phyloP scores from a whole-genome alignment of 345 rosid genomes.

The Ceriops zippeliana region DNA sequence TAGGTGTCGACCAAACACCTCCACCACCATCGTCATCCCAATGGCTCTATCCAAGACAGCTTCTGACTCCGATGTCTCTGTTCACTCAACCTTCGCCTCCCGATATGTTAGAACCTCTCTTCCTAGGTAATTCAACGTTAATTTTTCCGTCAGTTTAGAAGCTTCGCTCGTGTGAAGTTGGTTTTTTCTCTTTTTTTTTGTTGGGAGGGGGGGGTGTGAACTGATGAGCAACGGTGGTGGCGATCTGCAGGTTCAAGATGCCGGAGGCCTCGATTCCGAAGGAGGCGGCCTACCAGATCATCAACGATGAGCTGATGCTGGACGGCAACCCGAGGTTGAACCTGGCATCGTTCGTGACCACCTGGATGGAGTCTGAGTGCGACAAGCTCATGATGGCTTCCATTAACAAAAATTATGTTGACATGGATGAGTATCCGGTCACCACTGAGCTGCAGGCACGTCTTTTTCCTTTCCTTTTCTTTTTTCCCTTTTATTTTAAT shows the following conservation, averaged over 20 bases:
- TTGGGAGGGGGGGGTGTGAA: too few relatives aligned
- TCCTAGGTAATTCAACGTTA: conserved; percentile 7
- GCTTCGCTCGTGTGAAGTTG: too few relatives aligned
- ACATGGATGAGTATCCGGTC: conserved; percentile 37
- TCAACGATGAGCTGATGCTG: conserved; percentile 34
- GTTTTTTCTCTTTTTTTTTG: not conserved
- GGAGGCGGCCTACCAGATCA: conserved; percentile 34
- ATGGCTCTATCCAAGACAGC: conserved; percentile 25
- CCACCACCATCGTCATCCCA: not conserved
- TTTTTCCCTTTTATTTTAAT: not conserved
- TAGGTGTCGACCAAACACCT: not conserved
- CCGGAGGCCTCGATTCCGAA: conserved; percentile 28
- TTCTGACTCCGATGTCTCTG: conserved; percentile 17
- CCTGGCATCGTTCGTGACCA: conserved; percentile 32
- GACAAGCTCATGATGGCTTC: conserved; percentile 31
- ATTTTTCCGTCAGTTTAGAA: too few relatives aligned
- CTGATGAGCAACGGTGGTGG: too few relatives aligned
- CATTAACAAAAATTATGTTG: conserved; percentile 32
- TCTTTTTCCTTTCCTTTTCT: too few relatives aligned
- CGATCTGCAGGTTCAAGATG: conserved; percentile 23
- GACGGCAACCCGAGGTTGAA: conserved; percentile 36
- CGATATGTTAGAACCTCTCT: conserved; percentile 27
- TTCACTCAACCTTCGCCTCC: conserved; percentile 28
- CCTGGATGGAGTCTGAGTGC: conserved; percentile 38
- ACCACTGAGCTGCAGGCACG: conserved; percentile 33